Evolutionary conservation across 73 alveolate species (phyloP).

Genomic region (Paramecium pentaurelia): DNA sequence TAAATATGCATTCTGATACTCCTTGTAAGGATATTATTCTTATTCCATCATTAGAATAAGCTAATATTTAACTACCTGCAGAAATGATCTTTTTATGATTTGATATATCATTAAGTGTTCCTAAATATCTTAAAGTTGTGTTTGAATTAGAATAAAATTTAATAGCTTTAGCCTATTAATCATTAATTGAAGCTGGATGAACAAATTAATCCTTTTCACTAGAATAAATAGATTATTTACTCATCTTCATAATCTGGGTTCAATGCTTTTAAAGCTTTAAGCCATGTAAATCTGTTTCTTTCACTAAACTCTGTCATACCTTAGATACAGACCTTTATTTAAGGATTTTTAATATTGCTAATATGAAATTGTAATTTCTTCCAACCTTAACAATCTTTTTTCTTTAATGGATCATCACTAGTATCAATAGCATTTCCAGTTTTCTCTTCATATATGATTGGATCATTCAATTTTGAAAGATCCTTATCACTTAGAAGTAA

Average conservation of each 20-base stretch:
- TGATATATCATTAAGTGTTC: not conserved
- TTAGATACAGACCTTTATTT: not conserved
- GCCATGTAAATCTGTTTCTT: constrained; percentile 5
- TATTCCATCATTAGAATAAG: constrained; percentile 27
- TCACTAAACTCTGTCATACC: constrained; percentile 44
- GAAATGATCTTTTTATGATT: not conserved
- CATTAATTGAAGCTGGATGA: not conserved
- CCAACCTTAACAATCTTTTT: constrained; percentile 22
- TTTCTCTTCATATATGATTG: not conserved
- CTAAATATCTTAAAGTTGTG: not conserved
- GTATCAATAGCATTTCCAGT: constrained; percentile 22
- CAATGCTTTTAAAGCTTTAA: not conserved
- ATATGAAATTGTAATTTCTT: not conserved
- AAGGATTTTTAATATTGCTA: not conserved
- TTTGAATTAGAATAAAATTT: not conserved
- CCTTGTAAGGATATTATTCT: not conserved
- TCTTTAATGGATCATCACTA: not conserved
- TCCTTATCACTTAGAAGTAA: not conserved
- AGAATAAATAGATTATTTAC: not conserved
- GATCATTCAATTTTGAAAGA: constrained; percentile 12
- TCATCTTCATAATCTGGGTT: constrained; percentile 6
- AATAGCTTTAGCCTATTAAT: not conserved
- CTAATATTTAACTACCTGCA: not conserved
- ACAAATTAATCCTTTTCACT: not conserved
- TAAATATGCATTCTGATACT: not conserved